These are phyloP conservation scores for Ceratocystis huliohia DNA, from an alignment of 2,329 filamentous ascomycete species.

Conservation along the genomic window DNA sequence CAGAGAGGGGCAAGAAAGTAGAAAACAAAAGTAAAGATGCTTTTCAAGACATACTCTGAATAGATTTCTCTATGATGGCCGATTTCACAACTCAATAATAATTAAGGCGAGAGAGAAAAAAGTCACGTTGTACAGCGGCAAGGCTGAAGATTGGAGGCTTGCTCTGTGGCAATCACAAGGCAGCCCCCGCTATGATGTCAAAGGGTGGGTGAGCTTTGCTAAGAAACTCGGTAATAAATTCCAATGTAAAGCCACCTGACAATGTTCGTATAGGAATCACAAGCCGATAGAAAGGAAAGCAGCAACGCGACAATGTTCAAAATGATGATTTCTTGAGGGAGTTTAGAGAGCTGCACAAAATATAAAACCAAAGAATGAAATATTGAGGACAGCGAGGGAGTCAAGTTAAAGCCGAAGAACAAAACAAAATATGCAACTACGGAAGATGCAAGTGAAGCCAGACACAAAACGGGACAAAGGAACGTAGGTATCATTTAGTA, in stretches of 20 bases:
- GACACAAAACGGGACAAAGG: too few species aligned
- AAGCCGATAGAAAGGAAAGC: too few species aligned
- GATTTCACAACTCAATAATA: not conserved
- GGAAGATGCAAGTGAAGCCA: not conserved
- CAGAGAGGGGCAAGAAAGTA: not conserved
- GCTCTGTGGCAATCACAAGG: slow-evolving; percentile 8
- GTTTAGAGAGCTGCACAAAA: not conserved
- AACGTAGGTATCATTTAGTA: too few species aligned
- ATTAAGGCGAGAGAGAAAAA: not conserved
- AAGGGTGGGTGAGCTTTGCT: not conserved
- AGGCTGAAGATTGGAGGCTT: slow-evolving; percentile 5
- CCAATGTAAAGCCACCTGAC: not conserved
- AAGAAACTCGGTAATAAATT: not conserved
- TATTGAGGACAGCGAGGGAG: not conserved
- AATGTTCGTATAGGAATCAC: not conserved
- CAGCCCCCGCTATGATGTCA: slow-evolving; percentile 21
- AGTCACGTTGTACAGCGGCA: not conserved
- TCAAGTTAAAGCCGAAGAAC: not conserved
- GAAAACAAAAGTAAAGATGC: not conserved
- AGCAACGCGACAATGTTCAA: not conserved
- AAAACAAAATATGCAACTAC: not conserved
- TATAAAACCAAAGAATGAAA: not conserved
- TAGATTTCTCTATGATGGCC: not conserved
- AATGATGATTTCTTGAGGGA: not conserved
- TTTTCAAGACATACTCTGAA: not conserved